phyloP scores from a whole-genome alignment of 768 basidiomycete genomes.

The Suillus tomentosus region DNA sequence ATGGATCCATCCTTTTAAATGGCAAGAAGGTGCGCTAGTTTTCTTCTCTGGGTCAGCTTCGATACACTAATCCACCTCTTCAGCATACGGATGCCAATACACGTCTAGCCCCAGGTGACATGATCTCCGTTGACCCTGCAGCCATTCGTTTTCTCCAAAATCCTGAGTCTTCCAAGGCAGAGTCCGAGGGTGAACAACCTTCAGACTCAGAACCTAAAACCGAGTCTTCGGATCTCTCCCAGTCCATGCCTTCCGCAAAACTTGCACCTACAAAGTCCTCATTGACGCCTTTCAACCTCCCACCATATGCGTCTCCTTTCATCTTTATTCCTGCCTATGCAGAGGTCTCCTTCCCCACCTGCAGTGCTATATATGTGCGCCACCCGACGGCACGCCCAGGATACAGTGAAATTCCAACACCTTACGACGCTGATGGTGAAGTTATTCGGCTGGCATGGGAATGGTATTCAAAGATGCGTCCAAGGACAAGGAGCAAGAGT shows the following conservation, averaged over 20 bases:
- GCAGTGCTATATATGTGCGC: slow-evolving; percentile 90
- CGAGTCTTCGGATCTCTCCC: background rate
- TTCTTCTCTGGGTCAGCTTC: background rate
- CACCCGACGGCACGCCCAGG: slow-evolving; percentile 97
- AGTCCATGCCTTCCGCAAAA: slow-evolving; percentile 3
- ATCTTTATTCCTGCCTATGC: slow-evolving; percentile 93
- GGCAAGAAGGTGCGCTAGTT: slow-evolving; percentile 72
- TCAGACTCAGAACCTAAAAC: slow-evolving; percentile 5
- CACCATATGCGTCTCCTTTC: slow-evolving; percentile 85
- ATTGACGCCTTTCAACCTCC: slow-evolving; percentile 81
- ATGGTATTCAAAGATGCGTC: slow-evolving; percentile 80
- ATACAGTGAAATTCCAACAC: slow-evolving; percentile 93
- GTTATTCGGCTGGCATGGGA: slow-evolving; percentile 94
- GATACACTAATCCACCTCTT: slow-evolving; percentile 8
- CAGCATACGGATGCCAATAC: slow-evolving; percentile 87
- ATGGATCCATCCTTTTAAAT: slow-evolving; percentile 86
- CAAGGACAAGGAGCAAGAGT: slow-evolving; percentile 63
- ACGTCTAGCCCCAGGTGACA: slow-evolving; percentile 89
- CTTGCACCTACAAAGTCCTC: slow-evolving; percentile 18
- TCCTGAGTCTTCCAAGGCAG: slow-evolving; percentile 22
- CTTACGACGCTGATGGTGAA: slow-evolving; percentile 95
- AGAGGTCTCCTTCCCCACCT: slow-evolving; percentile 83
- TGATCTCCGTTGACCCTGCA: slow-evolving; percentile 84
- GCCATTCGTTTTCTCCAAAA: slow-evolving; percentile 74
- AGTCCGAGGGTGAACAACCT: slow-evolving; percentile 13